Evolutionary conservation across 805 yeast genomes (phyloP).

Genomic region (Kazachstania viticola): DNA sequence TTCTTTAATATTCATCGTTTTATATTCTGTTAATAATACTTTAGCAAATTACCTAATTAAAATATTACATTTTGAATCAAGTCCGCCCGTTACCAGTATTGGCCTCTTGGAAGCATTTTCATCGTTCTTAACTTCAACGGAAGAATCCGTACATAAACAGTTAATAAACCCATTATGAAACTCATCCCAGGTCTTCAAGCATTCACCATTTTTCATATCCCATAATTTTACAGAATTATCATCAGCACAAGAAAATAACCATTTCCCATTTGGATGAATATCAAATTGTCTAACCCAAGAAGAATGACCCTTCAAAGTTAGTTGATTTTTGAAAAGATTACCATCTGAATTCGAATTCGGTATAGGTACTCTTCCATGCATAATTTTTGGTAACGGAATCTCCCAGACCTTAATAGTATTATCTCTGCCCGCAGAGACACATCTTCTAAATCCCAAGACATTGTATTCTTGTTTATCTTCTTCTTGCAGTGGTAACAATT

Average conservation of each 20-base stretch:
- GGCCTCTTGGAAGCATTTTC: conserved; percentile 4
- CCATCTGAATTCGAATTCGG: conserved; percentile 31
- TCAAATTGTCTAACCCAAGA: conserved; percentile 65
- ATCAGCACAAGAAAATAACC: conserved; percentile 65
- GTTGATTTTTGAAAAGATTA: conserved; percentile 48
- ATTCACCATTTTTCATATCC: conserved; percentile 47
- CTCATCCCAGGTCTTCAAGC: conserved; percentile 40
- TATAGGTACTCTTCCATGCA: conserved; percentile 43
- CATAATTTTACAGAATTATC: conserved; percentile 68
- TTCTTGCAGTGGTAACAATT: conserved; percentile 47
- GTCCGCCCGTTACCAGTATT: conserved; percentile 15
- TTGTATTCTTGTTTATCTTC: conserved; percentile 19
- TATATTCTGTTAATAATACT: neutral
- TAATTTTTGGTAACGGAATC: conserved; percentile 51
- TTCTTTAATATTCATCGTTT: neutral
- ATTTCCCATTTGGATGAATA: conserved; percentile 62
- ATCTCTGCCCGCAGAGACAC: conserved; percentile 74
- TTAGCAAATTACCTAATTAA: conserved; percentile 6
- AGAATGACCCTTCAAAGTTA: conserved; percentile 59
- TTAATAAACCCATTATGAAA: conserved; percentile 72
- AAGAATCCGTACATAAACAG: conserved; percentile 29
- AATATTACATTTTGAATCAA: conserved; percentile 15
- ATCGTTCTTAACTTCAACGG: conserved; percentile 9
- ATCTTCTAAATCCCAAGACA: conserved; percentile 51
- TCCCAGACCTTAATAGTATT: conserved; percentile 66